Conservation (phyloP, 306 rosid species). For the Pueraria montana region DNA sequence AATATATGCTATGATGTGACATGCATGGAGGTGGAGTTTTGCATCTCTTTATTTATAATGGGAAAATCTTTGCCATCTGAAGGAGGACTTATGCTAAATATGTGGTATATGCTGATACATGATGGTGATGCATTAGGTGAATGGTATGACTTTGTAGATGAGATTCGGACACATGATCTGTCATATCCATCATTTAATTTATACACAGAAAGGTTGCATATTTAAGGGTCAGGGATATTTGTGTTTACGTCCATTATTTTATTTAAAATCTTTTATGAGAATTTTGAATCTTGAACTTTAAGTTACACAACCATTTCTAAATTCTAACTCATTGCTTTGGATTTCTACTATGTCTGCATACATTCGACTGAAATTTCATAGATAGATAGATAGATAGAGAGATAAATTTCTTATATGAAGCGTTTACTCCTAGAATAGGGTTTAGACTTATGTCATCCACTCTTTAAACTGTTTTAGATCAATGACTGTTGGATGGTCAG, state of each 20-base stretch:
- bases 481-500: conserved; percentile 32
- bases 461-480: conserved; percentile 23
- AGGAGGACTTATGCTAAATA: conserved; percentile 17
- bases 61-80: conserved; percentile 1
- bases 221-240: conserved; percentile 17
- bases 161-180: neutral
- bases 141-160: conserved; percentile 14
- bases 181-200: conserved; percentile 10
- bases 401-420: neutral
- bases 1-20: conserved; percentile 2
- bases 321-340: conserved; percentile 21
- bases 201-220: conserved; percentile 30
- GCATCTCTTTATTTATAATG: conserved; percentile 1
- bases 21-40: conserved; percentile 32
- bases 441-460: conserved; percentile 34
- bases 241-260: conserved; percentile 22
- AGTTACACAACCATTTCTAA: conserved; percentile 32
- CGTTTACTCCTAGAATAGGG: conserved; percentile 36
- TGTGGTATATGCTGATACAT: conserved; percentile 35
- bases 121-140: conserved; percentile 16
- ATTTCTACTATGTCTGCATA: conserved; percentile 32
- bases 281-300: conserved; percentile 26
- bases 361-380: conserved; percentile 16
- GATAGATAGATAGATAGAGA: neutral
- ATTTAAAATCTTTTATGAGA: neutral